Evolutionary conservation across 352 stramenopile species (phyloP).

Genomic region (Phytopythium delawarense): DNA sequence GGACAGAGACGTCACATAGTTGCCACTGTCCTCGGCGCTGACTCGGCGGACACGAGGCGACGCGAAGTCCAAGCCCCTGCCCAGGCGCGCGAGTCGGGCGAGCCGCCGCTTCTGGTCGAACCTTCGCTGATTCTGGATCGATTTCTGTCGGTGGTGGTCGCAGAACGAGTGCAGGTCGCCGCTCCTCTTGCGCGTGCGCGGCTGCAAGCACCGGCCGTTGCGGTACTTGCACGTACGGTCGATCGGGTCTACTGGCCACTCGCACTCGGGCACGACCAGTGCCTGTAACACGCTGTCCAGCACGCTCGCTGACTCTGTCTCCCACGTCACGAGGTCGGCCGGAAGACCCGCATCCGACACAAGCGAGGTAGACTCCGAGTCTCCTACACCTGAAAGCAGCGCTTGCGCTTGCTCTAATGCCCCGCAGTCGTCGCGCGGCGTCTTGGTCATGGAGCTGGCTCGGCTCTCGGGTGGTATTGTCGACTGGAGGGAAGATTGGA

Average conservation of each 20-base stretch:
- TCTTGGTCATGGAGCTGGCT: neutral
- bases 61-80: neutral
- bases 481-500: neutral
- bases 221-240: constrained; percentile 25
- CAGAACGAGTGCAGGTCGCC: constrained; percentile 60
- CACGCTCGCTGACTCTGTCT: neutral
- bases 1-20: neutral
- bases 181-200: constrained; percentile 64
- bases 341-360: neutral
- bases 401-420: neutral
- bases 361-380: neutral
- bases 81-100: neutral
- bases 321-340: neutral
- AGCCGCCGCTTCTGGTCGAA: constrained; percentile 45
- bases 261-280: neutral
- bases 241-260: neutral
- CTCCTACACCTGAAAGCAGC: neutral
- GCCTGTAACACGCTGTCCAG: constrained; percentile 1
- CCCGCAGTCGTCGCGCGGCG: neutral
- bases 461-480: neutral
- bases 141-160: constrained; percentile 53
- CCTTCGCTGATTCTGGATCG: constrained; percentile 49
- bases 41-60: neutral
- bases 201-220: constrained; percentile 41
- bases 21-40: neutral